Conservation (phyloP, 129 eudicot species). For the Escallonia rubra region DNA sequence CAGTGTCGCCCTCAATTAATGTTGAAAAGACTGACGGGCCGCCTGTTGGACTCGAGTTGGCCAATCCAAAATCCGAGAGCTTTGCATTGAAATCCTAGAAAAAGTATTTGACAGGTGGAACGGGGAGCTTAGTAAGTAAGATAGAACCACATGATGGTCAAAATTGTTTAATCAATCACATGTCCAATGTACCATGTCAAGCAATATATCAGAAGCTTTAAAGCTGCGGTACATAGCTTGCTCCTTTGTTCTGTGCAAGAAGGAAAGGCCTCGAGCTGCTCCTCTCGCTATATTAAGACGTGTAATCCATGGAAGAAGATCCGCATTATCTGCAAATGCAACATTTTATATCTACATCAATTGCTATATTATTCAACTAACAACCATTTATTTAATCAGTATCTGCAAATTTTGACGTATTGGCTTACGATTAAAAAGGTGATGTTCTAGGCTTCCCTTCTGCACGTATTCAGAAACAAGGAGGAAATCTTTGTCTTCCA, state of each 20-base stretch:
- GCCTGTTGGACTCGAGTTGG: not conserved
- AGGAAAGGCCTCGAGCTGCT: constrained; percentile 10
- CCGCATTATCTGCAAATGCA: constrained; percentile 6
- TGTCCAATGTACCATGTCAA: too few species aligned
- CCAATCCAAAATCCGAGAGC: not conserved
- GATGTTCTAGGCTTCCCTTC: constrained; percentile 26
- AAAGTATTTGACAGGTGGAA: not conserved
- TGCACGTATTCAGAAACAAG: constrained; percentile 37
- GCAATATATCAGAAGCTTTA: not conserved
- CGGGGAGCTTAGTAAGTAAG: too few species aligned
- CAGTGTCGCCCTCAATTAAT: too few species aligned
- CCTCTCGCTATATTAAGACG: constrained; percentile 14
- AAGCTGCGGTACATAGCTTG: constrained; percentile 5
- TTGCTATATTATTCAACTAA: not conserved
- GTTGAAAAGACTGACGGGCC: not conserved
- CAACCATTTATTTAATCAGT: not conserved
- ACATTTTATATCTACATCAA: not conserved
- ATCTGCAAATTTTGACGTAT: not conserved
- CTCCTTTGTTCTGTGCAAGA: constrained; percentile 8
- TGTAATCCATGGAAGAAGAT: constrained; percentile 9
- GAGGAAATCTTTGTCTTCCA: constrained; percentile 27
- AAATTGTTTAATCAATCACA: not conserved
- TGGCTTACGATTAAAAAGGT: constrained; percentile 28
- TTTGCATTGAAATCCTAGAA: constrained; percentile 4
- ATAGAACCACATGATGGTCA: not conserved